Percentiles rank a stretch among this genome's conserved stretches.
Conservation (phyloP, 768 basidiomycete genomes). For the Cystobasidiopsis lactophilus region DNA sequence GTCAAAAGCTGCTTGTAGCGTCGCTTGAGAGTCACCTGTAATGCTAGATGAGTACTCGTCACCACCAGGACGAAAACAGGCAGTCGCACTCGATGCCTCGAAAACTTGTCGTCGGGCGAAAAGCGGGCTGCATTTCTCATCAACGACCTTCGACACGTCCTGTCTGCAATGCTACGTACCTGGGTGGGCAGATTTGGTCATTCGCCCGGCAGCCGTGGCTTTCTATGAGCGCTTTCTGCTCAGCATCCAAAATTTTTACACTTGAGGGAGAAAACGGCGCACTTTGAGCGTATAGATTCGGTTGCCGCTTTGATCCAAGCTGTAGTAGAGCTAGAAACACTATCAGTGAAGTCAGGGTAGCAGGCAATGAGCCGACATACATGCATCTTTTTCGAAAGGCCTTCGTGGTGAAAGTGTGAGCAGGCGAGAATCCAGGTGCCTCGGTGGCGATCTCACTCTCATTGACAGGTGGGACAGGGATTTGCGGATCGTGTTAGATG, state of each 20-base stretch:
- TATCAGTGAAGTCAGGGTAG: not conserved
- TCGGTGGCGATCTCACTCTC: no score
- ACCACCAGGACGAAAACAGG: no score
- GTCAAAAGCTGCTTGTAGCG: conserved; percentile 71
- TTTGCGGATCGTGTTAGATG: no score
- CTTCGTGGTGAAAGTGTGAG: no score
- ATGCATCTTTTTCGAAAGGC: conserved; percentile 5
- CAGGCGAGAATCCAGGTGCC: no score
- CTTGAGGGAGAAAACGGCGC: not conserved
- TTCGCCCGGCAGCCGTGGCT: conserved; percentile 50
- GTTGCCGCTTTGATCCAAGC: conserved; percentile 48
- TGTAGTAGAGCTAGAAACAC: conserved; percentile 31
- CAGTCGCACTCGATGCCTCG: conserved; percentile 85
- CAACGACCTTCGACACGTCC: no score
- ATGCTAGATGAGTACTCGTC: no score
- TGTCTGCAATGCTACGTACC: conserved; percentile 33
- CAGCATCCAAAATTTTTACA: not conserved
- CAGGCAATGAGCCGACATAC: not conserved
- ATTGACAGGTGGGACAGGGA: no score
- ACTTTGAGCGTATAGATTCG: conserved; percentile 88
- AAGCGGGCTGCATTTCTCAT: conserved; percentile 50
- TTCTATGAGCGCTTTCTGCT: conserved; percentile 37
- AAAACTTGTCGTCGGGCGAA: conserved; percentile 98
- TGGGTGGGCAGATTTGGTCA: conserved; percentile 91
- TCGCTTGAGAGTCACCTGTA: conserved; percentile 92